Evolutionary conservation across 2,329 filamentous ascomycete genomes (phyloP).

Genomic region (Fusarium sp.): DNA sequence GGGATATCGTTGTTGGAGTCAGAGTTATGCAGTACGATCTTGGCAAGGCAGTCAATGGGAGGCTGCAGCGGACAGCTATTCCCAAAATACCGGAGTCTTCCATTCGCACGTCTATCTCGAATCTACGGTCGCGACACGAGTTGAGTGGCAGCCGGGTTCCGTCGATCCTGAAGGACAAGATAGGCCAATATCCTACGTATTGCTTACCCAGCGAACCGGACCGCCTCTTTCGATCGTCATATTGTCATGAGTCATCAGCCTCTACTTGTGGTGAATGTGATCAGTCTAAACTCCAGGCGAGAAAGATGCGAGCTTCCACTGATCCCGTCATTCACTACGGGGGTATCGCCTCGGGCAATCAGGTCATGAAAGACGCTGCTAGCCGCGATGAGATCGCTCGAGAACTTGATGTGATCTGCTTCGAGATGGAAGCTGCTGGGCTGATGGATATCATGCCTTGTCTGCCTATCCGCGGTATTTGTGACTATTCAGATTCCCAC

Average conservation of each 20-base stretch:
- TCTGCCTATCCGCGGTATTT: conserved; percentile 58
- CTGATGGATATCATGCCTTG: conserved; percentile 51
- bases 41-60: neutral
- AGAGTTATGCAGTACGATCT: conserved; percentile 50
- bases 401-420: conserved; percentile 37
- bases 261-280: conserved; percentile 16
- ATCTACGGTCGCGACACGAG: neutral
- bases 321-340: conserved; percentile 20
- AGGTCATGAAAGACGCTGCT: conserved; percentile 55
- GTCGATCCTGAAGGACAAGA: neutral
- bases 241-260: neutral
- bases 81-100: accelerated
- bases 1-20: conserved; percentile 48
- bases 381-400: conserved; percentile 51
- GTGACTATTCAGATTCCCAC: conserved; percentile 53
- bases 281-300: accelerated
- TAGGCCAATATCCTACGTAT: accelerated
- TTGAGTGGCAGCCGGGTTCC: accelerated
- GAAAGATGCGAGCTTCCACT: neutral
- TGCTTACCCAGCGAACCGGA: accelerated
- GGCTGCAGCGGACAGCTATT: accelerated
- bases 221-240: neutral
- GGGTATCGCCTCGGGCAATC: conserved; percentile 52
- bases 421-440: conserved; percentile 54
- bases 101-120: neutral